A percentile compares a stretch with the other conserved stretches of the same genome.
Evolutionary conservation across 2,329 filamentous ascomycete species (phyloP).

Genomic region (Colletotrichum euphorbiae): DNA sequence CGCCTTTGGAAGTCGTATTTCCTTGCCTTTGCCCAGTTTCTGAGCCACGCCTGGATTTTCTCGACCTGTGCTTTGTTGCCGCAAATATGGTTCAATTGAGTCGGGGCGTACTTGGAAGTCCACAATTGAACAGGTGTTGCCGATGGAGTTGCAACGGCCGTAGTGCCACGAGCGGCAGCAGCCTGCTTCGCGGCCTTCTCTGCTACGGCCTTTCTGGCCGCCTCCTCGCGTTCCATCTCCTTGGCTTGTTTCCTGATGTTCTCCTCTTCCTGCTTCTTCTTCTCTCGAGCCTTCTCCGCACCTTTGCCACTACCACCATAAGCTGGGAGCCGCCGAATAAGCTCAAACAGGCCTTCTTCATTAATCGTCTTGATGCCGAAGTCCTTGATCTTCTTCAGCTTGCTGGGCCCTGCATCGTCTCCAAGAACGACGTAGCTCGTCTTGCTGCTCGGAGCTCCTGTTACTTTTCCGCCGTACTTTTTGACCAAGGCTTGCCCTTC

Average conservation of each 20-base stretch:
- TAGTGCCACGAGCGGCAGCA: conserved; percentile 56
- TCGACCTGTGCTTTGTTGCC: conserved; percentile 94
- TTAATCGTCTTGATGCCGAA: conserved; percentile 90
- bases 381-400: conserved; percentile 85
- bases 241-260: conserved; percentile 83
- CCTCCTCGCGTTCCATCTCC: conserved; percentile 88
- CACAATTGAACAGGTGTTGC: conserved; percentile 72
- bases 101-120: conserved; percentile 96
- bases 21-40: conserved; percentile 81
- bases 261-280: conserved; percentile 85
- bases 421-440: conserved; percentile 95
- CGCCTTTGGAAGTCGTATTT: conserved; percentile 84
- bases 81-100: conserved; percentile 86
- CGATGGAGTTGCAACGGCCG: conserved; percentile 54
- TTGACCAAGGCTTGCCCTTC: conserved; percentile 90
- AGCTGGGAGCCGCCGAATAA: conserved; percentile 84
- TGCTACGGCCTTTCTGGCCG: conserved; percentile 63
- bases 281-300: conserved; percentile 85
- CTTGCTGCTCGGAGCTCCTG: conserved; percentile 85
- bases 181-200: conserved; percentile 66
- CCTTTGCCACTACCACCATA: conserved; percentile 90
- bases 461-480: conserved; percentile 93
- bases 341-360: conserved; percentile 88
- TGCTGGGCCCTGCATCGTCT: conserved; percentile 91
- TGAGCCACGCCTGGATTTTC: conserved; percentile 88